Percentiles rank a stretch among this genome's conserved stretches.
Evolutionary conservation across 2,329 filamentous ascomycete genomes (phyloP).

Genomic region (Helotiales sp.): DNA sequence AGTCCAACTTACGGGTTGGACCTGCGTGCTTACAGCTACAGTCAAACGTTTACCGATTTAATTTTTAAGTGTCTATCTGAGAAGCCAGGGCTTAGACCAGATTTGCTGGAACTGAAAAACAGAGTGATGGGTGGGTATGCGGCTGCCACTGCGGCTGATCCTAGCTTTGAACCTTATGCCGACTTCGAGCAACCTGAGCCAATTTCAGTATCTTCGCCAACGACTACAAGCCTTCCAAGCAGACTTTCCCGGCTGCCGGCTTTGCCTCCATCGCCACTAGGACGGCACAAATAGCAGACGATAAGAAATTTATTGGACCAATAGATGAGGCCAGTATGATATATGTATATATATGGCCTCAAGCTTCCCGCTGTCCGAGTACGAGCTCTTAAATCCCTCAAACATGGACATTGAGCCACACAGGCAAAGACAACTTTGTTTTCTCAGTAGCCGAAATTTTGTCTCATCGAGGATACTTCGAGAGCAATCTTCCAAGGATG

Average conservation of each 20-base stretch:
- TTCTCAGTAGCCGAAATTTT: no score
- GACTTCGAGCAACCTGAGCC: background rate
- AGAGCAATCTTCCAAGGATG: no score
- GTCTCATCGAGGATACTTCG: no score
- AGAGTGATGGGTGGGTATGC: background rate
- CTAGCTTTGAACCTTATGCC: background rate
- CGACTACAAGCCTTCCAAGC: background rate
- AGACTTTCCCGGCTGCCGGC: background rate
- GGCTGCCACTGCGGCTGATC: background rate
- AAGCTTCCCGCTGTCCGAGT: no score
- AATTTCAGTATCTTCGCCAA: background rate
- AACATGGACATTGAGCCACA: no score
- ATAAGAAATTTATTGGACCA: no score
- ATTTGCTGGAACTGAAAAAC: conserved; percentile 11
- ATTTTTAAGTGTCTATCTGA: conserved; percentile 27
- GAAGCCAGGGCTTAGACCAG: conserved; percentile 15
- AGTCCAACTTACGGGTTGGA: conserved; percentile 3
- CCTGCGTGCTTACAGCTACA: conserved; percentile 8
- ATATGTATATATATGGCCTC: no score
- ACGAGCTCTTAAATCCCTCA: no score
- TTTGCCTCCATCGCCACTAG: background rate
- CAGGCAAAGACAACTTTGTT: no score
- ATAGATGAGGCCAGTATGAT: no score
- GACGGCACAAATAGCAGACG: no score
- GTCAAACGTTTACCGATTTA: conserved; percentile 11